Base-by-base conservation (phyloP, 805 yeast species). In the Pichia cabralensis region DNA sequence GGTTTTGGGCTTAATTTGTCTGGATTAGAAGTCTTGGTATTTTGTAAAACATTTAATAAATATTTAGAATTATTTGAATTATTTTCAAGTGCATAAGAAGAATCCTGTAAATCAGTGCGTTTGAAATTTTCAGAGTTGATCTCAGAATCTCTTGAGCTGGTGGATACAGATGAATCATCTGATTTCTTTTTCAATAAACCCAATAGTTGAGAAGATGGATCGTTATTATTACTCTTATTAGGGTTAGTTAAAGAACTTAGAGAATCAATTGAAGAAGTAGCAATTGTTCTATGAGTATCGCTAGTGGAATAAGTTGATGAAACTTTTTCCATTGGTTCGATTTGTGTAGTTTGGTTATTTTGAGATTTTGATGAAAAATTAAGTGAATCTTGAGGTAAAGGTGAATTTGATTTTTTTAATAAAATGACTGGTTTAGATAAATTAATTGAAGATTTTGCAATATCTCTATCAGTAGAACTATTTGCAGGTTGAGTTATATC, bases 401-500 rank as follows among this genome's bases (percentile, higher is more conserved):
- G 23, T 20, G 23, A 5, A 14, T 16, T 19, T 20, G 43, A 28
- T 17, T 36, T 36, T 16, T 32, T 42, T 22, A 43, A 27, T 23
- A 43, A n/a, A 4, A 28, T 23, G 11, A 43, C 12, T 14, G 41
- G 40, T 27, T 36, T 39, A 14, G 29, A 28, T 16, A 8, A 16
- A 10, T 31, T 8, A 6, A 24, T 27, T 9, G 41, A 25, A 9
- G 21, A 28, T 11, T 8, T 17, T n/a, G n/a, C n/a, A 4, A 39
- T 31, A 18, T 38, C 40, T 15, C 36, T 26, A 12, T 15, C 16
- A 8, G 43, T 35, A 10, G 45, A 17, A 9, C 26, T 24, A 20
- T 36, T 36, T 3, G 50, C 46, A 13, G 45, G 47, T 27, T 32
- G 26, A 12, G 46, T 41, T 15, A 46, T 35, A 28, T 40, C 45